Conservation (phyloP, 2,329 filamentous ascomycete species). For the Elsinoe fawcettii region DNA sequence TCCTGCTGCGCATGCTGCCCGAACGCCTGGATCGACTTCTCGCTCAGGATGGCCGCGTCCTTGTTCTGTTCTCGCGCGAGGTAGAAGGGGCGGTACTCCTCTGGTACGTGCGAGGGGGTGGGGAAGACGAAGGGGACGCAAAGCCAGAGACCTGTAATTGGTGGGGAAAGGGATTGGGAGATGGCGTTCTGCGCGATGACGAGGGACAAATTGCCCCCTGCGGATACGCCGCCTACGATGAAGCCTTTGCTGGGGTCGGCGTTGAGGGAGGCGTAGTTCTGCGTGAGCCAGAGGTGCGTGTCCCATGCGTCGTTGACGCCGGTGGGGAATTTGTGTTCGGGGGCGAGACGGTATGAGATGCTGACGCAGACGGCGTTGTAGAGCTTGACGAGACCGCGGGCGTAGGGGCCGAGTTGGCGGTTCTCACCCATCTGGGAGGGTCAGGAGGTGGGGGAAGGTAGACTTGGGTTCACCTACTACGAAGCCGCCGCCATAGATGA, state of each 20-base stretch:
- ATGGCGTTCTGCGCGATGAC: conserved; percentile 34
- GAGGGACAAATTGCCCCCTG: conserved; percentile 35
- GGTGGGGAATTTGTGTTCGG: conserved; percentile 39
- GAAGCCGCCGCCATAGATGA: conserved; percentile 22
- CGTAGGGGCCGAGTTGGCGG: conserved; percentile 18
- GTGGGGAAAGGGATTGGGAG: conserved; percentile 34
- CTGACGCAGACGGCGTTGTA: conserved; percentile 15
- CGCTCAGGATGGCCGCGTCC: conserved; percentile 23
- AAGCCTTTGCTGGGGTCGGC: conserved; percentile 40
- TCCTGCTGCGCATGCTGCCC: background rate
- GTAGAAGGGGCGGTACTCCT: conserved; percentile 32
- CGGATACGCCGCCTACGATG: conserved; percentile 39
- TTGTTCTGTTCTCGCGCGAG: conserved; percentile 35
- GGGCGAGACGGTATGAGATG: conserved; percentile 36
- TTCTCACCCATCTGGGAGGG: conserved; percentile 7
- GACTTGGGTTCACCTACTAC: conserved; percentile 9
- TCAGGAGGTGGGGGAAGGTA: background rate
- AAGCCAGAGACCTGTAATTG: conserved; percentile 39
- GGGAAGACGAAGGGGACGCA: conserved; percentile 33
- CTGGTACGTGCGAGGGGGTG: conserved; percentile 23
- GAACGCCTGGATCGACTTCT: background rate
- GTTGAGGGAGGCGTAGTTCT: conserved; percentile 31
- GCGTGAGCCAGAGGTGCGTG: conserved; percentile 37
- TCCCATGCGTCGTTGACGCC: conserved; percentile 39
- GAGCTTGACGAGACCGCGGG: conserved; percentile 16